phyloP scores from a whole-genome alignment of 2,329 filamentous ascomycete species.

The Periconia sp. region DNA sequence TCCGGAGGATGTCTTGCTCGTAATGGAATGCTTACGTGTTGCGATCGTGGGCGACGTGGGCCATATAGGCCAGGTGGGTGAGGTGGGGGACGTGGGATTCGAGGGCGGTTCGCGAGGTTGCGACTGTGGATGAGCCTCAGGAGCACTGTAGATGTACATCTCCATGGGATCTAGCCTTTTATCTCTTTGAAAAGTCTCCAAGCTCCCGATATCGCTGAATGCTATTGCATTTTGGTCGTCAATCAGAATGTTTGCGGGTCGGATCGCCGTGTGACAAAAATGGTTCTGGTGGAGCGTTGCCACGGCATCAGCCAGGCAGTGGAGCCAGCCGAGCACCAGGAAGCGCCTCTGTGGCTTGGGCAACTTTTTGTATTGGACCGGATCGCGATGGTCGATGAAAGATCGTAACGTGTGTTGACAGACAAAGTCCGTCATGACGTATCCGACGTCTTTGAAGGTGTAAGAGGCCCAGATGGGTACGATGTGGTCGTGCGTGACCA shows the following conservation, averaged over 20 bases:
- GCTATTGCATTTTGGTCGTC: constrained; percentile 67
- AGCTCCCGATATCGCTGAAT: constrained; percentile 61
- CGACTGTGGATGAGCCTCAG: constrained; percentile 54
- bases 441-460: constrained; percentile 63
- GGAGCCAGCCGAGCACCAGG: constrained; percentile 71
- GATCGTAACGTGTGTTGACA: constrained; percentile 68
- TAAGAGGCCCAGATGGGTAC: constrained; percentile 74
- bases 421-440: constrained; percentile 67
- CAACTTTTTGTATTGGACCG: constrained; percentile 63
- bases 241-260: constrained; percentile 70
- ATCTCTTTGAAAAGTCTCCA: constrained; percentile 53
- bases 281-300: constrained; percentile 67
- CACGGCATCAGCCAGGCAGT: constrained; percentile 70
- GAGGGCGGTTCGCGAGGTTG: constrained; percentile 14
- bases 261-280: constrained; percentile 68
- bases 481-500: constrained; percentile 67
- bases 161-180: constrained; percentile 65
- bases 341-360: constrained; percentile 61
- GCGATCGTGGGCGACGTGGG: constrained; percentile 17
- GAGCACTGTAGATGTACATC: constrained; percentile 71
- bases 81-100: not conserved
- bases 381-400: constrained; percentile 64
- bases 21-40: constrained; percentile 31
- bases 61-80: not conserved
- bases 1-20: constrained; percentile 39